Conservation (phyloP, 257 asterid genomes). For the Solanum pimpinellifolium region DNA sequence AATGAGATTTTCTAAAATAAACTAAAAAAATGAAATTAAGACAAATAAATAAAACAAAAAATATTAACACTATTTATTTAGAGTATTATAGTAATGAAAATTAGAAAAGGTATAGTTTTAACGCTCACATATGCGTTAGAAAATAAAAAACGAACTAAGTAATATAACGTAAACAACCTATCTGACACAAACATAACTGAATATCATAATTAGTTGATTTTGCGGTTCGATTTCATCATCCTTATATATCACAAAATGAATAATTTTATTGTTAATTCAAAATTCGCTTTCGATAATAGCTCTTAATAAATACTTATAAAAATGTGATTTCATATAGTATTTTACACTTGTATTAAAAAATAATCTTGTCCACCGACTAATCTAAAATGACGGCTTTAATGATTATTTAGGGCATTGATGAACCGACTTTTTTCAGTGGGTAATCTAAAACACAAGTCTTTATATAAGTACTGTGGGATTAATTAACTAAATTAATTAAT, state of each 20-base stretch:
- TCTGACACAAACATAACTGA: too few relatives aligned
- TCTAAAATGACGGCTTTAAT: slow-evolving; percentile 28
- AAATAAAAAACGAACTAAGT: background rate
- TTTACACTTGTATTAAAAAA: background rate
- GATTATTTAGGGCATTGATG: background rate
- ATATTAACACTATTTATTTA: too few relatives aligned
- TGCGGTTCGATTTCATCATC: background rate
- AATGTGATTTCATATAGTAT: background rate
- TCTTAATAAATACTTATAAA: background rate
- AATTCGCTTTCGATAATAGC: background rate
- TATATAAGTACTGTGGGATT: slow-evolving; percentile 1
- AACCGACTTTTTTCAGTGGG: slow-evolving; percentile 31
- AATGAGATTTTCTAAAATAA: too few relatives aligned
- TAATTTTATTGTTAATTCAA: background rate
- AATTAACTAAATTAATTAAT: background rate
- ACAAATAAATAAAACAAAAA: background rate
- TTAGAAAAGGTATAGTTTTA: background rate
- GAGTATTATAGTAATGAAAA: background rate
- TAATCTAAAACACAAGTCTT: slow-evolving; percentile 28
- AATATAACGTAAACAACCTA: background rate
- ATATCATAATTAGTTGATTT: too few relatives aligned
- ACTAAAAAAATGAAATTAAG: too few relatives aligned
- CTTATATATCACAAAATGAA: too few relatives aligned
- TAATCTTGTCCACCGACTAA: slow-evolving; percentile 30
- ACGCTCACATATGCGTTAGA: background rate